Evolutionary conservation across 2,329 filamentous ascomycete species (phyloP).

Genomic region (Hymenoscyphus albidus): DNA sequence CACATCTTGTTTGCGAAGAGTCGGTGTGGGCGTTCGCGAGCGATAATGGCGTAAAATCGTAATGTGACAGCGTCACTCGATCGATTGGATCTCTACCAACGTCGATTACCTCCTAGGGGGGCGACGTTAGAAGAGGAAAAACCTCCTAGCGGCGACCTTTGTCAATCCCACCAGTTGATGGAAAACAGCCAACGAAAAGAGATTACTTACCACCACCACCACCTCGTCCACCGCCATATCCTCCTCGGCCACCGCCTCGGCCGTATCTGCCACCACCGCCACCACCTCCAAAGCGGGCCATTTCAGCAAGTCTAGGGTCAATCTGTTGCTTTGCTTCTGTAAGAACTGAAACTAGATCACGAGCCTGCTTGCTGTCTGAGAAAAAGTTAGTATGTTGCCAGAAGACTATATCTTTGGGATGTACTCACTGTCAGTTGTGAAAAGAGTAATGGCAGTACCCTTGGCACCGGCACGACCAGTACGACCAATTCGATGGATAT

Average conservation of each 20-base stretch:
- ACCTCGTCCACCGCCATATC: constrained; percentile 57
- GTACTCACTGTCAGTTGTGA: constrained; percentile 96
- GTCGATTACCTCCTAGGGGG: constrained; percentile 51
- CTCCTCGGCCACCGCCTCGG: constrained; percentile 56
- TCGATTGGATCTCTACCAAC: constrained; percentile 46
- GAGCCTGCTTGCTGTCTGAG: constrained; percentile 85
- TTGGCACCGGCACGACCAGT: constrained; percentile 92
- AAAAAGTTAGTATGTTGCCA: constrained; percentile 24
- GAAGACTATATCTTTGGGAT: constrained; percentile 9
- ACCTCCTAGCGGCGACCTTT: constrained; percentile 41
- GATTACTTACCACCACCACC: constrained; percentile 46
- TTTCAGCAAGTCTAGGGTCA: constrained; percentile 91
- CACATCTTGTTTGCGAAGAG: constrained; percentile 6
- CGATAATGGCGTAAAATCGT: constrained; percentile 6
- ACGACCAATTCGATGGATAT: constrained; percentile 94
- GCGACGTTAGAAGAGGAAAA: constrained; percentile 56
- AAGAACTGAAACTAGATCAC: constrained; percentile 90
- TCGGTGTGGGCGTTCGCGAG: constrained; percentile 4
- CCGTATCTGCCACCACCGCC: constrained; percentile 36
- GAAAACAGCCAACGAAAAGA: constrained; percentile 27
- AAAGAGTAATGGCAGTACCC: constrained; percentile 96
- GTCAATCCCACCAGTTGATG: constrained; percentile 37
- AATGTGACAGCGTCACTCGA: constrained; percentile 18
- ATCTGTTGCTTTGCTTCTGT: constrained; percentile 97
- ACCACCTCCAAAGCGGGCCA: constrained; percentile 79